phyloP scores from a whole-genome alignment of 805 yeast genomes.

The Myxozyma melibiosi region DNA sequence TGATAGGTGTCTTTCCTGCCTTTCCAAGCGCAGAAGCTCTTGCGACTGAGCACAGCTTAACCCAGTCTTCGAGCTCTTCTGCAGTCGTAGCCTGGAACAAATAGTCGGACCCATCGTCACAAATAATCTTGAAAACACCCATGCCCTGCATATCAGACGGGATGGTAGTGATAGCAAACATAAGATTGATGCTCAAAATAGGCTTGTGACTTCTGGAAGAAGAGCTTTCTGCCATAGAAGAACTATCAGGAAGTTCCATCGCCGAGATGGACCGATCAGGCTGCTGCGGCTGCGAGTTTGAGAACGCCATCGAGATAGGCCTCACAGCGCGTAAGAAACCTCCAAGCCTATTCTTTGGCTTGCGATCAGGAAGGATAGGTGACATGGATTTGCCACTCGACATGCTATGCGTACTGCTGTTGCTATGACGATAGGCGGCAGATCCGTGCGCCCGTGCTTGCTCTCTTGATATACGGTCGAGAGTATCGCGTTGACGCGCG shows the following conservation, averaged over 20 bases:
- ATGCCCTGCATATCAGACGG: slow-evolving; percentile 39
- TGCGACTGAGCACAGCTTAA: slow-evolving; percentile 43
- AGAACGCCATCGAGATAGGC: slow-evolving; percentile 46
- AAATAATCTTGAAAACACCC: slow-evolving; percentile 48
- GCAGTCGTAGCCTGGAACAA: slow-evolving; percentile 68
- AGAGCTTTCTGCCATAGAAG: slow-evolving; percentile 40
- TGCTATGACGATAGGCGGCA: background rate
- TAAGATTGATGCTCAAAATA: slow-evolving; percentile 49
- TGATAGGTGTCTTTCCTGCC: background rate
- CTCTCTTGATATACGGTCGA: slow-evolving; percentile 27
- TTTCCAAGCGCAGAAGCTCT: slow-evolving; percentile 34
- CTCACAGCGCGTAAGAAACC: slow-evolving; percentile 46
- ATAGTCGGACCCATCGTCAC: slow-evolving; percentile 55
- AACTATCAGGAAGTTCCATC: slow-evolving; percentile 61
- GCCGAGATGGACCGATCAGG: slow-evolving; percentile 54
- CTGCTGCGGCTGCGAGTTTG: slow-evolving; percentile 26
- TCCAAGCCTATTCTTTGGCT: slow-evolving; percentile 40
- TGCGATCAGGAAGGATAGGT: slow-evolving; percentile 1
- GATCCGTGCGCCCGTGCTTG: slow-evolving; percentile 4
- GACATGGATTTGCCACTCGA: background rate
- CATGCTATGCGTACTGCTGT: background rate
- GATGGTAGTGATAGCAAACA: slow-evolving; percentile 46
- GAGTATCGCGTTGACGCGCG: slow-evolving; percentile 47
- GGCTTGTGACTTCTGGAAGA: slow-evolving; percentile 51
- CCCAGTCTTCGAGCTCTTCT: slow-evolving; percentile 74